Conservation (phyloP, 148 eudicot species). For the Chenopodium berlandieri region DNA sequence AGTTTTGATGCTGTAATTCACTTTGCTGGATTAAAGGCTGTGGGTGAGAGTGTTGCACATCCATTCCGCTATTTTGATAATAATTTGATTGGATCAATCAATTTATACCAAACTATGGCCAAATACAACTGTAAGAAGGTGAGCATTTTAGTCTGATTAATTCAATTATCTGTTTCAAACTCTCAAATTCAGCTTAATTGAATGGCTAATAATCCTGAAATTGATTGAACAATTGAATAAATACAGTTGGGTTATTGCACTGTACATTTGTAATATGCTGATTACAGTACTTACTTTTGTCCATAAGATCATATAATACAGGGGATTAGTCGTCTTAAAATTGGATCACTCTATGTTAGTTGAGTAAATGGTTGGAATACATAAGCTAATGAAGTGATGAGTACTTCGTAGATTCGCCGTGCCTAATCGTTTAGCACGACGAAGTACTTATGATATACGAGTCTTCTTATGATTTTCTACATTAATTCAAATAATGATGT, state of each 20-base stretch:
- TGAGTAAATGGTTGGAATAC: neutral
- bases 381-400: no score
- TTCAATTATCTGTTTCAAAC: neutral
- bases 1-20: slow-evolving; percentile 92
- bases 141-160: neutral
- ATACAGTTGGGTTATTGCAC: neutral
- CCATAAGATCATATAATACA: neutral
- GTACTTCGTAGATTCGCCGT: no score
- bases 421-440: no score
- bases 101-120: slow-evolving; percentile 70
- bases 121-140: slow-evolving; percentile 90
- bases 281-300: neutral
- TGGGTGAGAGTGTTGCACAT: slow-evolving; percentile 72
- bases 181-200: neutral
- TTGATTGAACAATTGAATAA: neutral
- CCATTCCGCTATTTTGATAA: slow-evolving; percentile 81
- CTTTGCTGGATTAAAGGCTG: slow-evolving; percentile 93
- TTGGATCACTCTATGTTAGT: no score
- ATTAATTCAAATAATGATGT: neutral
- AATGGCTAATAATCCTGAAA: neutral
- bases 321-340: no score
- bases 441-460: no score
- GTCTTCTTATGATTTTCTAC: no score
- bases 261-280: neutral
- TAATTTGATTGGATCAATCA: slow-evolving; percentile 84